Percentiles rank a stretch among this genome's conserved stretches.
Conservation (phyloP, 257 asterid species). For the Rubia yunnanensis region DNA sequence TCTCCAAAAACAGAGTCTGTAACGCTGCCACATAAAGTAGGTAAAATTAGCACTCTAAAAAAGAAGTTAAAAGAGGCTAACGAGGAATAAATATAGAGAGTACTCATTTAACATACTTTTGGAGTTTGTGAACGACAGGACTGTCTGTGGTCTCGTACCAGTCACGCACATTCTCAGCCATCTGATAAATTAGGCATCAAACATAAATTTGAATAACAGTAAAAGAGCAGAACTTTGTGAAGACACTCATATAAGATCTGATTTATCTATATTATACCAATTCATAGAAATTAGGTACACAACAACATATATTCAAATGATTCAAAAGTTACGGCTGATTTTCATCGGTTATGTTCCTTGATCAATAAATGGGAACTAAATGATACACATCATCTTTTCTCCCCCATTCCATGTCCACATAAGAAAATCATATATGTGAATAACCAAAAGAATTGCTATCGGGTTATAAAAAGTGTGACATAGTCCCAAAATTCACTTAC, state of each 20-base stretch:
- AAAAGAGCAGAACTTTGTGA: background rate
- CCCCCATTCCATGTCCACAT: background rate
- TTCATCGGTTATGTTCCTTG: background rate
- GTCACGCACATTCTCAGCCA: constrained; percentile 89
- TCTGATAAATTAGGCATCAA: constrained; percentile 34
- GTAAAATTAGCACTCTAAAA: constrained; percentile 13
- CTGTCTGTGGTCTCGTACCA: constrained; percentile 96
- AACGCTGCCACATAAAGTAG: constrained; percentile 42
- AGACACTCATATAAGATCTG: no score
- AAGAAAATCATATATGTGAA: background rate
- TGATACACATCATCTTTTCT: background rate
- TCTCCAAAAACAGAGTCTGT: constrained; percentile 94
- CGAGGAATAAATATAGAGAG: constrained; percentile 1
- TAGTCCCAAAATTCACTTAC: constrained; percentile 26
- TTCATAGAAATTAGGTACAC: background rate
- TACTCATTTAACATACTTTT: constrained; percentile 47
- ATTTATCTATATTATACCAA: background rate
- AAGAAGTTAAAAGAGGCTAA: constrained; percentile 1
- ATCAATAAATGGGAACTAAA: background rate
- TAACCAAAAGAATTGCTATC: background rate
- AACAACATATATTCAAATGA: background rate
- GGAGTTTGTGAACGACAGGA: constrained; percentile 90
- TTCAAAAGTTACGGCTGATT: background rate
- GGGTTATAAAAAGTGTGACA: background rate
- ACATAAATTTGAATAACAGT: background rate